Percentiles rank a stretch among this genome's conserved stretches.
phyloP scores from a whole-genome alignment of 306 rosid species.

The Castanea mollissima region DNA sequence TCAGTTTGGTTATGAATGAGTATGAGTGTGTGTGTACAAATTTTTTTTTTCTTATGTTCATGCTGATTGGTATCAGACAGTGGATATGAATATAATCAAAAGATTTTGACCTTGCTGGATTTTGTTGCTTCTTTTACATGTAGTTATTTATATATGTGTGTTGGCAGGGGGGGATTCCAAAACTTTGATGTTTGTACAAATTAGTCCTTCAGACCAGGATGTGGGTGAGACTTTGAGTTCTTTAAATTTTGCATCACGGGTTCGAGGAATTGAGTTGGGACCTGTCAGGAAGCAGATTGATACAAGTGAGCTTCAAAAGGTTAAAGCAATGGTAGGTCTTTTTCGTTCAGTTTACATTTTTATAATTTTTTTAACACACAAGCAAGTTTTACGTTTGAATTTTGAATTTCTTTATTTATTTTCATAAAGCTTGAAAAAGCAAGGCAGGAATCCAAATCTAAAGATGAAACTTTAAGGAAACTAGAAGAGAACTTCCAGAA shows the following conservation, averaged over 20 bases:
- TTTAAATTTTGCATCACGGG: constrained; percentile 80
- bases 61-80: background rate
- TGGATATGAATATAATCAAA: background rate
- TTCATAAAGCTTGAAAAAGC: constrained; percentile 67
- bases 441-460: constrained; percentile 65
- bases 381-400: background rate
- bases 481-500: constrained; percentile 74
- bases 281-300: constrained; percentile 84
- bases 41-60: background rate
- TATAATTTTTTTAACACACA: background rate
- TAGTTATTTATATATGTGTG: constrained; percentile 6
- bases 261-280: constrained; percentile 83
- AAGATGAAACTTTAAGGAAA: constrained; percentile 71
- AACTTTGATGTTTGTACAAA: constrained; percentile 87
- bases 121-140: background rate
- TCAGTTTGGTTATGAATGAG: constrained; percentile 5
- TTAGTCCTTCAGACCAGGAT: constrained; percentile 88
- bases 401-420: background rate
- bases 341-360: background rate
- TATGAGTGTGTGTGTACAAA: background rate
- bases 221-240: constrained; percentile 82
- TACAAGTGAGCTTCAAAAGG: constrained; percentile 69
- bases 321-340: constrained; percentile 60
- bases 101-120: background rate
- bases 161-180: constrained; percentile 82